A percentile compares a stretch with the other conserved stretches of the same genome.
These are phyloP conservation scores for Dendrobium catenatum DNA, from an alignment of 106 monocot genomes.

Conservation along the genomic window DNA sequence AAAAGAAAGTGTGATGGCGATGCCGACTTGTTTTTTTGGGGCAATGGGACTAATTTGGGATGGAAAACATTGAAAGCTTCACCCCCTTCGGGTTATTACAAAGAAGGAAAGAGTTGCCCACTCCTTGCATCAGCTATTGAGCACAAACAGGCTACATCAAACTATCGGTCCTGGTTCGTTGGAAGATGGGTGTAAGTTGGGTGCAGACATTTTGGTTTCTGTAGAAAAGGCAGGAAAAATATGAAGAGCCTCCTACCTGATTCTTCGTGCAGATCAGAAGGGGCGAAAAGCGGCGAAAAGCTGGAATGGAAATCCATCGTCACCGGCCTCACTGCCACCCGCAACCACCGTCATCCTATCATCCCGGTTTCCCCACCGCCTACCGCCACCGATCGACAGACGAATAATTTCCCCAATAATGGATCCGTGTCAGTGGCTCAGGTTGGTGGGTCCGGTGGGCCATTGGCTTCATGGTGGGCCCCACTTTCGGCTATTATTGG, in stretches of 20 bases:
- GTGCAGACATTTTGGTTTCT: neutral
- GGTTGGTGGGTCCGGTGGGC: neutral
- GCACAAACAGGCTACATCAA: neutral
- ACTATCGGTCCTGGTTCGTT: neutral
- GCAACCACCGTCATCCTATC: neutral
- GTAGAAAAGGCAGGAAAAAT: neutral
- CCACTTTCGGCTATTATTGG: neutral
- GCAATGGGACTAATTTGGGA: neutral
- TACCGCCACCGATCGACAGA: neutral
- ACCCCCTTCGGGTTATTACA: neutral
- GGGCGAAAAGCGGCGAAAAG: neutral
- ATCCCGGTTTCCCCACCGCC: neutral
- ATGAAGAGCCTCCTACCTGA: neutral
- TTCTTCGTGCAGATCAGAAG: neutral
- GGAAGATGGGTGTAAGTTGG: neutral
- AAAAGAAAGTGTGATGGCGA: neutral
- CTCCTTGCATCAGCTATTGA: neutral
- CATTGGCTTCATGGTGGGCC: neutral
- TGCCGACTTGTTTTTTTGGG: neutral
- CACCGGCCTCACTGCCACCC: neutral
- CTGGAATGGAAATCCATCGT: neutral
- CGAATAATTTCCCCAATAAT: neutral
- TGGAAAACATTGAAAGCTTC: conserved; percentile 1
- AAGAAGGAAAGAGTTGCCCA: neutral
- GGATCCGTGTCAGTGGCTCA: neutral